These are phyloP conservation scores for Musa balbisiana DNA, from an alignment of 202 grass and related monocot genomes.

Conservation along the genomic window DNA sequence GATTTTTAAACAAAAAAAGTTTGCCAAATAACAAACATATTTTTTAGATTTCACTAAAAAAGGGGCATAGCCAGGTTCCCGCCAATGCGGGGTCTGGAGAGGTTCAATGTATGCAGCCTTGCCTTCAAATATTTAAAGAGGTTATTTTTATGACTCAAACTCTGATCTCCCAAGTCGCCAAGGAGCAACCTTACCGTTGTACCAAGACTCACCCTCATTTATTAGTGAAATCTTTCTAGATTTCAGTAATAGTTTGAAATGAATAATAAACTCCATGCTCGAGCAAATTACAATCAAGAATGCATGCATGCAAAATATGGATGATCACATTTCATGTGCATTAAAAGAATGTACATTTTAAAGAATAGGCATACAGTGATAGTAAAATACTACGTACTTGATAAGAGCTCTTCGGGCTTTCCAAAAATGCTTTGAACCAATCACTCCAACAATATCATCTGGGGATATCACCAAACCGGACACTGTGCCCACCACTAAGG, in stretches of 20 bases:
- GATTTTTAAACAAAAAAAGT: neutral
- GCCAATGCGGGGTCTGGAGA: no score
- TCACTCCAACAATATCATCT: constrained; percentile 71
- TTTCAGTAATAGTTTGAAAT: neutral
- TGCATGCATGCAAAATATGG: neutral
- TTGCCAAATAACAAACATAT: no score
- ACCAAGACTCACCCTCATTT: neutral
- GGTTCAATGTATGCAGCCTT: no score
- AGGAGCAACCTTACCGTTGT: no score
- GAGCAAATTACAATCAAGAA: no score
- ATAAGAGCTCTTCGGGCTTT: constrained; percentile 91
- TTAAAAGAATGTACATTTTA: neutral
- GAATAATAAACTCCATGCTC: no score
- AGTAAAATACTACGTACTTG: constrained; percentile 53
- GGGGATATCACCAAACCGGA: constrained; percentile 52
- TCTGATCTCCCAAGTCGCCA: no score
- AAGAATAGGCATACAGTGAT: neutral
- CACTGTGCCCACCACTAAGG: constrained; percentile 36
- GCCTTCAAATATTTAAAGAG: no score
- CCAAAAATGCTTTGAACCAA: constrained; percentile 86
- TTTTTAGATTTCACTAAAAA: no score
- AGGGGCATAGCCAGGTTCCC: no score
- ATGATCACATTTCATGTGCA: neutral
- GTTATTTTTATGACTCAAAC: no score
- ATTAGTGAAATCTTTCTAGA: neutral